A percentile compares a stretch with the other conserved stretches of the same genome.
Conservation (phyloP, 192 early-diverging fungal species). For the Obelidium mucronatum region DNA sequence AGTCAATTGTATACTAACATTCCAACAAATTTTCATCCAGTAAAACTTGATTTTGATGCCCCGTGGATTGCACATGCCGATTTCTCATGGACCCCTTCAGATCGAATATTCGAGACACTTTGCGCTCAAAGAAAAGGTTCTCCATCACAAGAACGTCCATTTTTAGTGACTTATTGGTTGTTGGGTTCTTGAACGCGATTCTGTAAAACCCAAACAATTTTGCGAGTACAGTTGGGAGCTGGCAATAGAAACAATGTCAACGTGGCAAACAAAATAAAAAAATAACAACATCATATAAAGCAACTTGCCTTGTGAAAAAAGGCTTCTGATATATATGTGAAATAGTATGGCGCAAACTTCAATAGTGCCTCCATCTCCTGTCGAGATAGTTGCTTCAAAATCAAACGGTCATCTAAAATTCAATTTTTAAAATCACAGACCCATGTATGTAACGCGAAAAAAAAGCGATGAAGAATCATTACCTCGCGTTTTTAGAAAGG, state of each 20-base stretch:
- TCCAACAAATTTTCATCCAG: conserved; percentile 95
- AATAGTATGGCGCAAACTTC: conserved; percentile 59
- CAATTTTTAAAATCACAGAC: no score
- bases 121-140: conserved; percentile 69
- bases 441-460: no score
- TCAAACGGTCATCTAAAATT: conserved; percentile 57
- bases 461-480: neutral
- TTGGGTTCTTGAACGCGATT: conserved; percentile 50
- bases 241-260: conserved; percentile 84
- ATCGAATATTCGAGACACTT: conserved; percentile 89
- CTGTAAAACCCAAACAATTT: conserved; percentile 62
- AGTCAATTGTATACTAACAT: conserved; percentile 55
- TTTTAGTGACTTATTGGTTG: conserved; percentile 40
- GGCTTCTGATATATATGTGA: conserved; percentile 69
- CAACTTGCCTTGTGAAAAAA: conserved; percentile 71
- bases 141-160: conserved; percentile 64
- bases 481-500: conserved; percentile 78
- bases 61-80: conserved; percentile 88
- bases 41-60: conserved; percentile 83
- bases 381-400: conserved; percentile 61
- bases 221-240: conserved; percentile 53
- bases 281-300: conserved; percentile 67
- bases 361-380: conserved; percentile 59
- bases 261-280: conserved; percentile 57
- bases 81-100: conserved; percentile 92